Percentiles rank a stretch among this genome's conserved stretches.
Conservation (phyloP, 75 land plant genomes). For the Azolla pinnata region DNA sequence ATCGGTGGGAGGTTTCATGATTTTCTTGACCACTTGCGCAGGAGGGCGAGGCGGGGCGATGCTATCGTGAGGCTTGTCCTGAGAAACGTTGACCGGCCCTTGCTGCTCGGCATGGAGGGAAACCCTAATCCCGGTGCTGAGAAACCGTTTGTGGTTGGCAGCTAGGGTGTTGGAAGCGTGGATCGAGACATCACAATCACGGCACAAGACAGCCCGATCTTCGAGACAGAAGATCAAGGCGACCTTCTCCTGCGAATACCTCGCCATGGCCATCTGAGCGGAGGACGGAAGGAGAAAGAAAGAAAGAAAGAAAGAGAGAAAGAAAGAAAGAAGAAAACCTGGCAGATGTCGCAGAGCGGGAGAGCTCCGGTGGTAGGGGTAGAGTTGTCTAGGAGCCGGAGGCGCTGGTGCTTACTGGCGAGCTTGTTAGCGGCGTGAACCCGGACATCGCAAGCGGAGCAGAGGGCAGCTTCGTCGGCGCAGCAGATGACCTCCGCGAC, state of each 20-base stretch:
- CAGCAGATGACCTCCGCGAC: slow-evolving; percentile 72
- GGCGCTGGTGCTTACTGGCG: slow-evolving; percentile 65
- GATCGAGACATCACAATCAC: slow-evolving; percentile 61
- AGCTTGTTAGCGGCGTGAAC: slow-evolving; percentile 89
- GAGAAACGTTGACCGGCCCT: background rate
- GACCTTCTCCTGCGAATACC: slow-evolving; percentile 49
- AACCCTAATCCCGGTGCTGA: slow-evolving; percentile 67
- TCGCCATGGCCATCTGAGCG: too few species aligned
- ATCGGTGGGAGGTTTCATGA: background rate
- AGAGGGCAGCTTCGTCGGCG: slow-evolving; percentile 90
- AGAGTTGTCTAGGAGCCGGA: slow-evolving; percentile 18
- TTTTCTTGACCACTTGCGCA: too few species aligned
- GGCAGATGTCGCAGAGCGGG: slow-evolving; percentile 72
- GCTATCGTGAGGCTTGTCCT: background rate
- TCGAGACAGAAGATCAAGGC: slow-evolving; percentile 87
- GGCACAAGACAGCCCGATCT: slow-evolving; percentile 67
- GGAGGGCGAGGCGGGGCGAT: background rate
- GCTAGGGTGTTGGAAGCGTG: slow-evolving; percentile 43
- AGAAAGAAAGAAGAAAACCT: slow-evolving; percentile 20
- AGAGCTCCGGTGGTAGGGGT: slow-evolving; percentile 33
- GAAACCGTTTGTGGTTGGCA: slow-evolving; percentile 49
- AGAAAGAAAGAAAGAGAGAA: background rate
- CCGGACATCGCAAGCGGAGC: slow-evolving; percentile 51
- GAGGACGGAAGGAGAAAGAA: background rate
- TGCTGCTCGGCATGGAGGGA: slow-evolving; percentile 24